These are phyloP conservation scores for Cruciata laevipes DNA, from an alignment of 257 asterid species.

Conservation along the genomic window DNA sequence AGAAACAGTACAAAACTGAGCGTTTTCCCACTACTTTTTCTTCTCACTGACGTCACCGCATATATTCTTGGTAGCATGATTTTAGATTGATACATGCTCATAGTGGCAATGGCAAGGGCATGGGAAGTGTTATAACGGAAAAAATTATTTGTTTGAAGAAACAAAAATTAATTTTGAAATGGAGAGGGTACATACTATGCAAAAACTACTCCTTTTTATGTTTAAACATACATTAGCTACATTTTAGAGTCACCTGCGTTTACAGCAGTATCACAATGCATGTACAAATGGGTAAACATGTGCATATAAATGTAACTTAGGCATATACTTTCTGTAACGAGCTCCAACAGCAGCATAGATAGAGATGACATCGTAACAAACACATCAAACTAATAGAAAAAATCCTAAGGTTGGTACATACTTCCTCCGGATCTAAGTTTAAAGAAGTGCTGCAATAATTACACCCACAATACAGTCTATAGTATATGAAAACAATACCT, in stretches of 20 bases:
- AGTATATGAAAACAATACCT: slow-evolving; percentile 40
- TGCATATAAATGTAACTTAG: neutral
- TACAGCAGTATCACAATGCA: neutral
- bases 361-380: neutral
- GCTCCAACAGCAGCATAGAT: neutral
- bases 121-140: too few species aligned
- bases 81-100: too few species aligned
- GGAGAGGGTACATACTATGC: neutral
- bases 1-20: too few species aligned
- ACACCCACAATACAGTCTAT: slow-evolving; percentile 11
- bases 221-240: neutral
- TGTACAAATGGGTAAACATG: neutral
- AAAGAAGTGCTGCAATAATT: neutral
- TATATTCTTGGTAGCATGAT: too few species aligned
- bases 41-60: too few species aligned
- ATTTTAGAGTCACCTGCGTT: neutral
- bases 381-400: neutral
- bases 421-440: neutral
- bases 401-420: neutral
- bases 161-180: neutral
- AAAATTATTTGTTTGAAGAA: too few species aligned
- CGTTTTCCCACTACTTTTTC: too few species aligned
- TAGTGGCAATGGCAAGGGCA: too few species aligned
- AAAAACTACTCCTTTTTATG: neutral
- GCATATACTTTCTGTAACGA: neutral